These are phyloP conservation scores for Xerocomellus intermedius DNA, from an alignment of 768 basidiomycete genomes.

Conservation along the genomic window DNA sequence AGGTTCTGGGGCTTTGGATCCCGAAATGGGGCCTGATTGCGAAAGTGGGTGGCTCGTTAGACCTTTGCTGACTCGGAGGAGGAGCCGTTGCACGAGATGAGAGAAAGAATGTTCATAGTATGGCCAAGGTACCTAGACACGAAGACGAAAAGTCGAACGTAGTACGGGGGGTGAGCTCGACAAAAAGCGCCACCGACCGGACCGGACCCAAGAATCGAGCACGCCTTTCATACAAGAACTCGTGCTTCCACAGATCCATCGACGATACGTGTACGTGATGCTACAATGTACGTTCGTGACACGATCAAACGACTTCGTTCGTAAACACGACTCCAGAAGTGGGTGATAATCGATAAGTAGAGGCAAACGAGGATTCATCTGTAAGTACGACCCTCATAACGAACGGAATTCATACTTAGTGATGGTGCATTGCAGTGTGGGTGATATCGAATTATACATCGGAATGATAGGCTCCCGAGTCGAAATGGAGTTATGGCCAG, in stretches of 20 bases:
- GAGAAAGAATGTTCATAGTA: no score
- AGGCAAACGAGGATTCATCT: not conserved
- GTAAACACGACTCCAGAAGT: constrained; percentile 12
- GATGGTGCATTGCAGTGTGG: not conserved
- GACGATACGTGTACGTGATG: not conserved
- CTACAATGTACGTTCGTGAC: not conserved
- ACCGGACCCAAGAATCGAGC: not conserved
- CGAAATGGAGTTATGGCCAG: constrained; percentile 3
- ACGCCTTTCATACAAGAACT: not conserved
- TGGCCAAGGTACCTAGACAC: no score
- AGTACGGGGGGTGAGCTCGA: no score
- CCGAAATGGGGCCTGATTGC: no score
- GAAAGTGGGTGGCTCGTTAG: no score
- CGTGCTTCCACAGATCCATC: not conserved
- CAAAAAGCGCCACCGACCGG: no score
- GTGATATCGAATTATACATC: not conserved
- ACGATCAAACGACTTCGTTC: not conserved
- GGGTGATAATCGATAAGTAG: not conserved
- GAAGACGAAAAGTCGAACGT: no score
- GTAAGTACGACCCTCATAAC: not conserved
- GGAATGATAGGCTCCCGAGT: not conserved
- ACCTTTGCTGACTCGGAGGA: no score
- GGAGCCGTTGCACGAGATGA: no score
- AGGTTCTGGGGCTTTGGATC: no score
- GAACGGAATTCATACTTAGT: not conserved